A percentile compares a stretch with the other conserved stretches of the same genome.
phyloP scores from a whole-genome alignment of 23 red algal species.

The Gracilaria caudata region DNA sequence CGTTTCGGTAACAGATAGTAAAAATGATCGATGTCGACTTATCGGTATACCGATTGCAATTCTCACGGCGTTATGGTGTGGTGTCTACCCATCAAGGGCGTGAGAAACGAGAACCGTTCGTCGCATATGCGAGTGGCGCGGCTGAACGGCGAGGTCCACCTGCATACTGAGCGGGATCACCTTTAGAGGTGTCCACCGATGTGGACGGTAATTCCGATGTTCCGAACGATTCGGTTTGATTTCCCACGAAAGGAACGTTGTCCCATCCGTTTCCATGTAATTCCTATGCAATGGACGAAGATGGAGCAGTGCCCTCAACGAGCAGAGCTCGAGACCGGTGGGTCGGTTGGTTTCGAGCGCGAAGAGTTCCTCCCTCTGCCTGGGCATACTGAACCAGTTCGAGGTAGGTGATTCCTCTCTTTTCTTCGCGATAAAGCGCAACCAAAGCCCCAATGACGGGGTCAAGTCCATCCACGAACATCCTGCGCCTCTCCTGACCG shows the following conservation, averaged over 20 bases:
- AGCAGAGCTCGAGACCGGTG: neutral
- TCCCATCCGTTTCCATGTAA: neutral
- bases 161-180: neutral
- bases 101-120: neutral
- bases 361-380: slow-evolving; percentile 20
- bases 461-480: slow-evolving; percentile 41
- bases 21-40: neutral
- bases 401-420: neutral
- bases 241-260: neutral
- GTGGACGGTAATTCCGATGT: slow-evolving; percentile 1
- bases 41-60: neutral
- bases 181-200: neutral
- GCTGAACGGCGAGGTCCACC: neutral
- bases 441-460: neutral
- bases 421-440: slow-evolving; percentile 12
- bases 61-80: neutral
- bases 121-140: neutral
- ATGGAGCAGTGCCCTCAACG: neutral
- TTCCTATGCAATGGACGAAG: neutral
- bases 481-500: neutral
- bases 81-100: neutral
- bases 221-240: neutral
- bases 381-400: slow-evolving; percentile 23
- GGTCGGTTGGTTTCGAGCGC: neutral
- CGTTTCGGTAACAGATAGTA: neutral